Percentiles rank a stretch among this genome's conserved stretches.
Conservation (phyloP, 2,329 filamentous ascomycete species). For the Pezicula carpinea region DNA sequence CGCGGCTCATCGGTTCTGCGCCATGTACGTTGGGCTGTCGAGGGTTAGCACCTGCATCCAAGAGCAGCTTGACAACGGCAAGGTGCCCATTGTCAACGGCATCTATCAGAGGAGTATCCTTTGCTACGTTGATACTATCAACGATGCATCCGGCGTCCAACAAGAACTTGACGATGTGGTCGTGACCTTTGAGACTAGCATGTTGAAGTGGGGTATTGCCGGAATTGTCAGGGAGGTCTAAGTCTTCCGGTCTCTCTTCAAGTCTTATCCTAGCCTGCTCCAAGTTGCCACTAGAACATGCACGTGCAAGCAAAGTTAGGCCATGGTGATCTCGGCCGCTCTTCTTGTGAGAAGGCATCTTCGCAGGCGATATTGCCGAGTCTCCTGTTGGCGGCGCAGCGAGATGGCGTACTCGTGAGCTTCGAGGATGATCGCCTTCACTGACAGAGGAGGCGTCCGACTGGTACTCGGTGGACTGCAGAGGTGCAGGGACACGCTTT, state of each 20-base stretch:
- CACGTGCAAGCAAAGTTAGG: slow-evolving; percentile 83
- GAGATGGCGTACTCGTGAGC: slow-evolving; percentile 51
- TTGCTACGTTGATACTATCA: slow-evolving; percentile 73
- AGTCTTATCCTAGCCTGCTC: slow-evolving; percentile 63
- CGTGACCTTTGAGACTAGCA: slow-evolving; percentile 80
- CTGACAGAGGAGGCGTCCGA: slow-evolving; percentile 63
- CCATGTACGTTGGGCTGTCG: slow-evolving; percentile 88
- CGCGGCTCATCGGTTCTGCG: slow-evolving; percentile 82
- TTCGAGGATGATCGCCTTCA: slow-evolving; percentile 54
- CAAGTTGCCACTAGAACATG: slow-evolving; percentile 80
- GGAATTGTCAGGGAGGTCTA: slow-evolving; percentile 88
- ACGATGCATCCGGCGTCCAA: slow-evolving; percentile 80
- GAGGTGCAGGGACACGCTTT: slow-evolving; percentile 54
- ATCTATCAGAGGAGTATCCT: slow-evolving; percentile 91
- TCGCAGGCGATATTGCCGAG: slow-evolving; percentile 60
- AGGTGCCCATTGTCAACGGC: slow-evolving; percentile 94
- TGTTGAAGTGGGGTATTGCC: slow-evolving; percentile 96
- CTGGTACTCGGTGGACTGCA: slow-evolving; percentile 58
- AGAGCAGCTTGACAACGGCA: slow-evolving; percentile 77
- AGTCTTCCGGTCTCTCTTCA: slow-evolving; percentile 75
- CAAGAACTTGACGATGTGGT: slow-evolving; percentile 81
- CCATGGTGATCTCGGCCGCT: slow-evolving; percentile 82
- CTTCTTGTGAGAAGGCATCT: slow-evolving; percentile 72
- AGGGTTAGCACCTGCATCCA: slow-evolving; percentile 86
- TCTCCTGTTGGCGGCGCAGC: slow-evolving; percentile 53